Evolutionary conservation across 2,329 filamentous ascomycete genomes (phyloP), one percentile per base, ranked within the genome.

Genomic region (Rosellinia necatrix): DNA sequence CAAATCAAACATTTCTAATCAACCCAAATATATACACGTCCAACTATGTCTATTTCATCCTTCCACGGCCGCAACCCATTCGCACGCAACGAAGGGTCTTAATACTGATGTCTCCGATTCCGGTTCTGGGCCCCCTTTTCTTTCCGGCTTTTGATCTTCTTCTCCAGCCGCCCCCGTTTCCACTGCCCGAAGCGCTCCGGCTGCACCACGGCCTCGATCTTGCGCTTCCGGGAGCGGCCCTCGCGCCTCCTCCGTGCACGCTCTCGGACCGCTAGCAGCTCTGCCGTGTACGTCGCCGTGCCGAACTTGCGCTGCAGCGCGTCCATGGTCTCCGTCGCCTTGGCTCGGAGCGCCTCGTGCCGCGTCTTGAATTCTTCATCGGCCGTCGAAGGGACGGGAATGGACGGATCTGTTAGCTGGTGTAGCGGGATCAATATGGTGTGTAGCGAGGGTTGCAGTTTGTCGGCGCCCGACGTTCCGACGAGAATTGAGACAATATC

Each of bases 281-380:
- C 81, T 51, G 81, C 79, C n/a, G 92, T 86, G 74, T 92, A 99
- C 59, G 84, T 85, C 1, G 86, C 83, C 2, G 89, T 91, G 35
- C 93, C 94, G 48, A 96, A 79, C 69, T 90, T 92, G 76, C 87
- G 88, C 76, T 96, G 92, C 56, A 99, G 71, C n/a, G 82, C 76
- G 61, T 91, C 89, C 78, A 97, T 86, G 9, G 92, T 78, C 65
- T 93, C 89, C 62, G 88, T 84, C 4, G 90, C 88, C 54, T 87
- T 86, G 35, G 83, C 80, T 64, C 88, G 85, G 29, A 99, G 78
- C 0, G 78, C 78, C 61, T 91, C 88, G 71, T 92, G 88, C 17
- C 80, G 82, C 5, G 81, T 78, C 63, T 82, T 84, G 77, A 92
- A 93, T 0, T 76, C 70, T 53, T 87, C 84, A 65, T 93, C 89